Evolutionary conservation across 441 rosid genomes (phyloP).

Genomic region (Viola pubescens): DNA sequence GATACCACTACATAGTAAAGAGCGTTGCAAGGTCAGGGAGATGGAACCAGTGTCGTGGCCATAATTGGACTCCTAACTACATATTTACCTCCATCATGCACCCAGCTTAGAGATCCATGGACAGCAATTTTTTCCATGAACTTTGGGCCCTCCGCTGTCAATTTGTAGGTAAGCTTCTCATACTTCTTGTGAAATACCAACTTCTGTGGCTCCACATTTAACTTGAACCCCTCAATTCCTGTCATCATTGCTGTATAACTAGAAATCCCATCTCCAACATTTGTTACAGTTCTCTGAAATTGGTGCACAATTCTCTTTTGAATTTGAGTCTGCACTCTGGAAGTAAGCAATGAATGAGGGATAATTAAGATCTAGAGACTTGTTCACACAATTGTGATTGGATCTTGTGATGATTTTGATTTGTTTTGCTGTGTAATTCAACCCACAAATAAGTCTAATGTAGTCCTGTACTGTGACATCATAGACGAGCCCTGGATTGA

Average conservation of each 20-base stretch:
- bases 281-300: slow-evolving; percentile 48
- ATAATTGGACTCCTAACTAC: slow-evolving; percentile 64
- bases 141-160: slow-evolving; percentile 40
- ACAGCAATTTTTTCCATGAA: slow-evolving; percentile 32
- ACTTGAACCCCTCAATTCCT: slow-evolving; percentile 45
- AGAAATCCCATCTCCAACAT: slow-evolving; percentile 43
- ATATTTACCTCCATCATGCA: slow-evolving; percentile 52
- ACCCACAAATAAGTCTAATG: slow-evolving; percentile 45
- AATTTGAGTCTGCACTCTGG: slow-evolving; percentile 15
- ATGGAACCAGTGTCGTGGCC: slow-evolving; percentile 41
- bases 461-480: slow-evolving; percentile 53
- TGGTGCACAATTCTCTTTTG: slow-evolving; percentile 26
- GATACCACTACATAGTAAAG: too few species aligned
- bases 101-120: slow-evolving; percentile 60
- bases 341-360: slow-evolving; percentile 64
- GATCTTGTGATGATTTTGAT: slow-evolving; percentile 55
- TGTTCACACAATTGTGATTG: slow-evolving; percentile 35
- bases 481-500: slow-evolving; percentile 69
- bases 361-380: slow-evolving; percentile 58
- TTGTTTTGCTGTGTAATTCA: slow-evolving; percentile 41
- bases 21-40: too few species aligned
- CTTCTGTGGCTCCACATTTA: slow-evolving; percentile 46
- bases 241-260: slow-evolving; percentile 36
- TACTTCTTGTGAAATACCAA: slow-evolving; percentile 38
- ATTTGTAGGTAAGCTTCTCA: slow-evolving; percentile 36